Base-by-base conservation (phyloP, 257 asterid species). In the Salvia miltiorrhiza region DNA sequence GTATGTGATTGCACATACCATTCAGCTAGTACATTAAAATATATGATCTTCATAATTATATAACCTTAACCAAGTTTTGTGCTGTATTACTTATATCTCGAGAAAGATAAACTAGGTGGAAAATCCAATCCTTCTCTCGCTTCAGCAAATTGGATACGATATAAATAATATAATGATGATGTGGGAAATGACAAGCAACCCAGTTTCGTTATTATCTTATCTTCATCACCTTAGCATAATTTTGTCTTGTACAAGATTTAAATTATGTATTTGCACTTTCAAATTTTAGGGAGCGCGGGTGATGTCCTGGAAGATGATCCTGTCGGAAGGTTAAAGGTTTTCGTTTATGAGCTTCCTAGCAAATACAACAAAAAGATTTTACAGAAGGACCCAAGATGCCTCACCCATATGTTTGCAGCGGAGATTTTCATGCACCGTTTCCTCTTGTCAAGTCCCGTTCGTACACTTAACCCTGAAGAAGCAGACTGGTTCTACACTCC, bases 251-350 rank as follows among this genome's bases (percentile, higher is more conserved):
- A 33, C 59, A 19, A n/a, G 9, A 28, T 12, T 44, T 73, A 14
- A 26, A 6, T 2, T 54, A 14, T 54, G 23, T 1, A 26, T 26
- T 79, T 63, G 48, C 23, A 20, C 54, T 56, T 49, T 50, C 61
- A 65, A 52, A 82, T 77, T 77, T 69, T 61, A 92, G 97, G 95
- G 65, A 92, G 97, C 56, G 97, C 96, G 28, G 97, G 97, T 63
- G 97, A 92, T 84, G 97, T 92, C 48, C 71, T 92, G 88, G 97
- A 92, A 81, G 97, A 92, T 77, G 85, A 92, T 80, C 97, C 96
- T 6, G 86, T 87, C n/a, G 97, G 97, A 73, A 87, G 86, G 77
- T 77, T 92, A 58, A 92, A 92, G 84, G 97, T 92, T 10, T 92
- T 81, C 50, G 87, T 92, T 1, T 92, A 92, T 66, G 97, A 92